Base-by-base conservation (phyloP, 371 early-diverging fungal genomes). In the Blakeslea trispora region DNA sequence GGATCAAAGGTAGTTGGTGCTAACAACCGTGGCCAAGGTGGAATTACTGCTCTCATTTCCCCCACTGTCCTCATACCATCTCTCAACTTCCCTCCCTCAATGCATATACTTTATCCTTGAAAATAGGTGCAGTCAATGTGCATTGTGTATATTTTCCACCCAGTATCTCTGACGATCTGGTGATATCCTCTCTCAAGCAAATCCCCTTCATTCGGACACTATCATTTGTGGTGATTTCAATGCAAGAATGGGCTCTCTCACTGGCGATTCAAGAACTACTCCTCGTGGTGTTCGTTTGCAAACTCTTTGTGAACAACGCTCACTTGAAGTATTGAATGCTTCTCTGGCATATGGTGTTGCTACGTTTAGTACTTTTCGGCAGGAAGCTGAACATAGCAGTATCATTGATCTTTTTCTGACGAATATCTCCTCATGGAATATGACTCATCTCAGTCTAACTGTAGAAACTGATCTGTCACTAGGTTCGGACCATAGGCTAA, bases 111-210 rank as follows among this genome's bases (percentile, higher is more conserved):
- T 7, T 28, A 28, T 28, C 28, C 28, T 5, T 28, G 28, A 28
- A 28, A 11, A 13, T 54, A 10, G 51, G 32, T 18, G 22, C 23
- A 17, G 22, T 52, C 0, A 17, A 24, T 6, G 17, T 60, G 13
- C 45, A 37, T 11, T 67, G 59, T 23, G 28, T 50, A 3, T 67
- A 62, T 24, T 23, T 67, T 3, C 58, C 67, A 9, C 62, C 62
- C 15, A 45, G 45, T 34, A 21, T 57, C 11, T 24, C 58, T 10
- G 18, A 34, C 21, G 37, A 32, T 19, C 45, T 48, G 19, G 45
- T 46, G 13, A 11, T 54, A 3, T 23, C 8, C 3, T 23, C 53
- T 10, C 50, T 63, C 9, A 17, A 51, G 14, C 43, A 50, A 5
- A 48, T 61, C n/a, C 61, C 50, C 17, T 50, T 28, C 11, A 19